A percentile compares a stretch with the other conserved stretches of the same genome.
Conservation (phyloP, 2,329 filamentous ascomycete species). For the Stachybotrys chartarum region DNA sequence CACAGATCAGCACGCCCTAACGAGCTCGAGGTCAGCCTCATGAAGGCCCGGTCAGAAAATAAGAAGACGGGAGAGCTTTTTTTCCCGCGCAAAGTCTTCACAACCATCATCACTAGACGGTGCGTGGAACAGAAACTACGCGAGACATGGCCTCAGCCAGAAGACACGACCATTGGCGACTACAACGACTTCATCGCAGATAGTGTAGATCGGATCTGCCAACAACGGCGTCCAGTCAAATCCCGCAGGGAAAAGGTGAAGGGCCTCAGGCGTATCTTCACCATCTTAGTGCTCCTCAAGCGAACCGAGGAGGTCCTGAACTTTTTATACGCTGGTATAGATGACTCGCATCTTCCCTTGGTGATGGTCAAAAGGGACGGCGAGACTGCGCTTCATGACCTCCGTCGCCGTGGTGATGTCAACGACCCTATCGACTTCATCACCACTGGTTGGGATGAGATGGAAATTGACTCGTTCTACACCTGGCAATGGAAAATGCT, state of each 20-base stretch:
- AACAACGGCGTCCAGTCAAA: neutral
- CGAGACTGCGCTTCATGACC: neutral
- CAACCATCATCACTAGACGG: too few species aligned
- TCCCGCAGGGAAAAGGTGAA: neutral
- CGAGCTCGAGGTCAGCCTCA: too few species aligned
- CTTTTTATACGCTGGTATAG: neutral
- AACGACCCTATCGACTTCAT: neutral
- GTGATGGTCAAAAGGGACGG: neutral
- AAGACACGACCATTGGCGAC: neutral
- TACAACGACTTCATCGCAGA: neutral
- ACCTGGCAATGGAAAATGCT: neutral
- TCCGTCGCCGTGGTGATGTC: neutral
- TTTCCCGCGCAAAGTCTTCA: too few species aligned
- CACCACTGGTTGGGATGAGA: neutral
- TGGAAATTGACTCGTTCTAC: neutral
- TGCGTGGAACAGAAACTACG: neutral
- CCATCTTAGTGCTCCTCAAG: neutral
- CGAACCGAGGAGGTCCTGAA: neutral
- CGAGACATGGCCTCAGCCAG: too few species aligned
- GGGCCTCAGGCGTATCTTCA: neutral
- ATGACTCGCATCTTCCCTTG: neutral
- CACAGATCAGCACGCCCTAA: too few species aligned
- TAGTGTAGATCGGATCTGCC: neutral
- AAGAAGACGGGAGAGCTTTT: too few species aligned
- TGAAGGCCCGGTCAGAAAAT: too few species aligned